A percentile compares a stretch with the other conserved stretches of the same genome.
phyloP scores from a whole-genome alignment of 2,329 filamentous ascomycete species.

The Penicillium expansum region DNA sequence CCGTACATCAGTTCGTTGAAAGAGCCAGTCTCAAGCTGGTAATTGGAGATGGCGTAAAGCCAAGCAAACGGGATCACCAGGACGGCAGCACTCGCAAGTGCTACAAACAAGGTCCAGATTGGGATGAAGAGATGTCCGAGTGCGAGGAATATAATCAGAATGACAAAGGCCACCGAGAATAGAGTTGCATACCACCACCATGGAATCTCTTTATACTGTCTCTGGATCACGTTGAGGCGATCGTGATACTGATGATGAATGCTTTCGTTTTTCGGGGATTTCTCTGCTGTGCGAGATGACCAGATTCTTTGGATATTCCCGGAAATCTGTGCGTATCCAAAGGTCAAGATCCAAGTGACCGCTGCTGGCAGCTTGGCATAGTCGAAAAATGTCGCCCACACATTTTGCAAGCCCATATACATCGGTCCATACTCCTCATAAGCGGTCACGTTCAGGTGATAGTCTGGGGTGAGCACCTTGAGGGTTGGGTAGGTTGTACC shows the following conservation, averaged over 20 bases:
- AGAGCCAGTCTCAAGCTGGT: slow-evolving; percentile 53
- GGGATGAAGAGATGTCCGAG: slow-evolving; percentile 57
- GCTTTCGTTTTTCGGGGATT: slow-evolving; percentile 27
- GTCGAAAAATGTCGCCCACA: slow-evolving; percentile 61
- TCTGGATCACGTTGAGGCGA: slow-evolving; percentile 58
- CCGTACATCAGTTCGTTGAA: slow-evolving; percentile 62
- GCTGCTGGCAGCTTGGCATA: slow-evolving; percentile 60
- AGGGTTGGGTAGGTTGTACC: slow-evolving; percentile 49
- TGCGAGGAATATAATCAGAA: slow-evolving; percentile 53
- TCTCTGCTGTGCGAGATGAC: slow-evolving; percentile 34
- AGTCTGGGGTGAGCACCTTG: slow-evolving; percentile 43
- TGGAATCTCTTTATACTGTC: slow-evolving; percentile 58
- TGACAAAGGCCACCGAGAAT: slow-evolving; percentile 50
- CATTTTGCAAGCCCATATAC: slow-evolving; percentile 57
- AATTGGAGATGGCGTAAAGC: slow-evolving; percentile 60
- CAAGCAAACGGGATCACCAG: slow-evolving; percentile 59
- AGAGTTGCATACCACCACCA: slow-evolving; percentile 57
- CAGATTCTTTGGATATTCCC: slow-evolving; percentile 47
- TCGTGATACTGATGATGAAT: slow-evolving; percentile 59
- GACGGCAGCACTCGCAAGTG: slow-evolving; percentile 53
- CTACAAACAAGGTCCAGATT: slow-evolving; percentile 60
- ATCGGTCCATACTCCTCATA: slow-evolving; percentile 52
- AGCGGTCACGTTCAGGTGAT: slow-evolving; percentile 50
- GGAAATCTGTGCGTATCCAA: slow-evolving; percentile 52
- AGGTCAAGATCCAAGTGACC: slow-evolving; percentile 58